Base-by-base conservation (phyloP, 805 yeast species). In the Metschnikowia matae region DNA sequence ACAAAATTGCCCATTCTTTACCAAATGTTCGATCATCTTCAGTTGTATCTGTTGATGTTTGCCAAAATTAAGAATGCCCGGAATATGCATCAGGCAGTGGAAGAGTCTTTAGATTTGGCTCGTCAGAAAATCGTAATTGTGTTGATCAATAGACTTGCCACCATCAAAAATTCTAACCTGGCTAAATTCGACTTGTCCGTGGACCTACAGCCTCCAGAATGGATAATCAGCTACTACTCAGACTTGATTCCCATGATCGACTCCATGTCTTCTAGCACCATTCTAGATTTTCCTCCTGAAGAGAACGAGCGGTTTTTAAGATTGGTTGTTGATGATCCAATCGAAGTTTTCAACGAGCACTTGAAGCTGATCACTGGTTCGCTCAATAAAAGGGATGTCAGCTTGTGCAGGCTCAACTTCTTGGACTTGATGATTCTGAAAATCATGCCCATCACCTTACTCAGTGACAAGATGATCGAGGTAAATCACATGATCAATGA, bases 161-260 rank as follows among this genome's bases (percentile, higher is more conserved):
- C 73, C 1, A 65, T 71, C 8, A 54, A 53, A 34, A 60, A 61
- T 23, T 69, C 73, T 32, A 72, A 69, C 51, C 69, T 61, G 66
- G 75, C 77, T 2, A 68, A 69, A 47, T 55, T 72, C 18, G 77
- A 71, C 37, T 67, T 60, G 60, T 71, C 71, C 46, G 77, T 76
- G 29, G 88, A 88, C 53, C 69, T 87, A 20, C 80, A 84, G 53
- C 83, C 96, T 4, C 96, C 97, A 0, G 95, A 87, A 52, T 91
- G 95, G 90, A 68, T 87, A 20, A 71, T 79, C 44, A 84, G 81
- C n/a, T 82, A 84, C 56, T 75, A 85, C 44, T 70, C 80, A 0
- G 85, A 81, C 14, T 70, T 86, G 29, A 71, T 84, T 50, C 81
- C 81, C 1, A 65, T 88, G 1, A 75, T 86, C 53, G 82, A 81